phyloP scores from a whole-genome alignment of 768 basidiomycete species.

The Tricholomella constricta region DNA sequence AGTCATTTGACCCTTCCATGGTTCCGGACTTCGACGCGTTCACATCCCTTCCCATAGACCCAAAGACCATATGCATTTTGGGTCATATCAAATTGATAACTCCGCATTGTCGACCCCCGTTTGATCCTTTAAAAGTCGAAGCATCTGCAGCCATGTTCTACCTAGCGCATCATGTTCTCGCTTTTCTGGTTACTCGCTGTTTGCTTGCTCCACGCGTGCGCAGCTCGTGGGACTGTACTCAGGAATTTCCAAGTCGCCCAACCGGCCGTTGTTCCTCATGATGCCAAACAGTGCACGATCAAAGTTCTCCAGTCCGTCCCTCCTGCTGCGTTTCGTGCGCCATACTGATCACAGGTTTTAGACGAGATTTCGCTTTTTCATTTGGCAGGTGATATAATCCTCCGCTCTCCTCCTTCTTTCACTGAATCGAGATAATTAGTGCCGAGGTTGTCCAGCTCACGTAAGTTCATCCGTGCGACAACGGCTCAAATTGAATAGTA shows the following conservation, averaged over 20 bases:
- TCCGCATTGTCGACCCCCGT: slow-evolving; percentile 1
- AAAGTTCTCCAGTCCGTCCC: slow-evolving; percentile 59
- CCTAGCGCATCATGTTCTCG: slow-evolving; percentile 16
- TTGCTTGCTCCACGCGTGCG: slow-evolving; percentile 15
- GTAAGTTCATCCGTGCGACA: slow-evolving; percentile 35
- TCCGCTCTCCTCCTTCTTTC: neutral
- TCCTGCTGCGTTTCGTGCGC: neutral
- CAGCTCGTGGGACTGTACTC: slow-evolving; percentile 49
- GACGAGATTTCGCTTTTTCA: slow-evolving; percentile 73
- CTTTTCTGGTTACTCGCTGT: slow-evolving; percentile 15
- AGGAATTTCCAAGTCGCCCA: slow-evolving; percentile 72
- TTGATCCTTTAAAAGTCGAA: neutral
- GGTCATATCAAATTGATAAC: slow-evolving; percentile 2
- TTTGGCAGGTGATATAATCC: slow-evolving; percentile 53
- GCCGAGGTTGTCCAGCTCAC: slow-evolving; percentile 63
- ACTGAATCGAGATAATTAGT: slow-evolving; percentile 32
- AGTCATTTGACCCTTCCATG: slow-evolving; percentile 9
- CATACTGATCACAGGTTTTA: slow-evolving; percentile 22
- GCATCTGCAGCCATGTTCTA: neutral
- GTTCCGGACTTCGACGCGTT: neutral
- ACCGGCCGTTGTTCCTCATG: slow-evolving; percentile 66
- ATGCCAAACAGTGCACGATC: slow-evolving; percentile 63
- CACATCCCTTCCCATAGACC: neutral
- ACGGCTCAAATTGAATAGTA: neutral
- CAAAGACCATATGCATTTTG: slow-evolving; percentile 6